Evolutionary conservation across 768 basidiomycete species (phyloP).

Genomic region (Leucosporidium yakuticum): DNA sequence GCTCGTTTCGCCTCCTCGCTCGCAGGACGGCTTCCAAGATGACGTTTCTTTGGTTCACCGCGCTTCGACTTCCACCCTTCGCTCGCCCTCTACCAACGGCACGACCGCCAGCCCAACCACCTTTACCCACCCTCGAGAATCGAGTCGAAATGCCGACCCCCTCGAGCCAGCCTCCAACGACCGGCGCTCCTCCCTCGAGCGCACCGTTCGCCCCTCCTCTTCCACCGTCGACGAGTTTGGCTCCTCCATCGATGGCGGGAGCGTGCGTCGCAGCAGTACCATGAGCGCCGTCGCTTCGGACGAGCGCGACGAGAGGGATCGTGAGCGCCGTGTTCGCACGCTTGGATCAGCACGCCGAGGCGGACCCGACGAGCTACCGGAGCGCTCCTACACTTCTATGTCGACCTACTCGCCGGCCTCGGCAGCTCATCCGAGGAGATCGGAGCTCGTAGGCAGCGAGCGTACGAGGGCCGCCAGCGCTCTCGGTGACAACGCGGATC

Average conservation of each 20-base stretch:
- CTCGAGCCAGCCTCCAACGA: too few species aligned
- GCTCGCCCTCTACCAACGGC: not conserved
- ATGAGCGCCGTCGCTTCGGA: not conserved
- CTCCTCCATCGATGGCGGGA: not conserved
- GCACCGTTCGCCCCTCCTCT: not conserved
- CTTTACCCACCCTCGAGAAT: not conserved
- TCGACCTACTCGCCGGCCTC: constrained; percentile 8
- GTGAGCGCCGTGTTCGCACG: not conserved
- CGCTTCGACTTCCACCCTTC: not conserved
- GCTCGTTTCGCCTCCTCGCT: not conserved
- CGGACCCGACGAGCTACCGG: not conserved
- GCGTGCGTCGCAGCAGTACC: constrained; percentile 3
- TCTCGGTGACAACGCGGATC: not conserved
- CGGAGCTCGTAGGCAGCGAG: not conserved
- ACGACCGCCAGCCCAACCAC: not conserved
- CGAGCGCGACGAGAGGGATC: not conserved
- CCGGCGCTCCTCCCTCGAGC: constrained; percentile 1
- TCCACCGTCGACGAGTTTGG: constrained; percentile 18
- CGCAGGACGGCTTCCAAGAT: not conserved
- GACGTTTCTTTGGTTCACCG: not conserved
- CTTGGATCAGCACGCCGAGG: not conserved
- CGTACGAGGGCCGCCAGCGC: constrained; percentile 2
- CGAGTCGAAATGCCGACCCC: not conserved
- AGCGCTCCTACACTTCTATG: constrained; percentile 16
- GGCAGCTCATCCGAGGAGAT: constrained; percentile 5